Base-by-base conservation (phyloP, 352 stramenopile genomes). In the Phytophthora uliginosa region DNA sequence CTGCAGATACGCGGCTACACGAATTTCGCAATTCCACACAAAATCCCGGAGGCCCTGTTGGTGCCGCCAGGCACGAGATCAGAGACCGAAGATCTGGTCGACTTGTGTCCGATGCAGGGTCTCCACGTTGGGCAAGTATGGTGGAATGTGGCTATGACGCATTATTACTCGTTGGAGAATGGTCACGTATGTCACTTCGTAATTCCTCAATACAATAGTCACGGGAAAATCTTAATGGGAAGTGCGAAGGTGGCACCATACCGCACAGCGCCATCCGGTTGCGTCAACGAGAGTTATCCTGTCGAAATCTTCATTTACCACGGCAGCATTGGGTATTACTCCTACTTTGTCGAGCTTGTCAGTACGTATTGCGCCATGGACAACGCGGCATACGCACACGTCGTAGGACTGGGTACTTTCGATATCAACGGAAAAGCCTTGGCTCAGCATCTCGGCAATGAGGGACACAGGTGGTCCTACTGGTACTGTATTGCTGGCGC, bases 1-100 rank as follows among this genome's bases (percentile, higher is more conserved):
- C 26, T 67, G n/a, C 60, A 67, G n/a, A 33, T 40, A 17, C 60
- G 60, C 17, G 58, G 60, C 22, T 59, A 53, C 36, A 15, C 40
- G 20, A 67, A 59, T 51, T 59, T 67, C 55, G 60, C 60, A 33
- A 67, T 33, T 31, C 60, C 60, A 6, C 60, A 67, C 48, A 59
- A 61, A 26, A 66, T 59, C 34, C 40, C 48, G 7, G 34, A 59
- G 17, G 59, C 31, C 12, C 31, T 66, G 15, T 18, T 66, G 10
- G 22, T 57, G 1, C 34, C 60, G 34, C 4, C 36, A 40, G 34
- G 33, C 42, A 4, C 15, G 1, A 18, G 52, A 2, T 22, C 48
- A 24, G 59, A 6, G 18, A 52, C 48, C 3, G 34, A 59, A 7
- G 36, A 59, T 22, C 26, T 66, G 4, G 2, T 31, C 9, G 60